Evolutionary conservation across 306 rosid species (phyloP).

Genomic region (Lathyrus oleraceus): DNA sequence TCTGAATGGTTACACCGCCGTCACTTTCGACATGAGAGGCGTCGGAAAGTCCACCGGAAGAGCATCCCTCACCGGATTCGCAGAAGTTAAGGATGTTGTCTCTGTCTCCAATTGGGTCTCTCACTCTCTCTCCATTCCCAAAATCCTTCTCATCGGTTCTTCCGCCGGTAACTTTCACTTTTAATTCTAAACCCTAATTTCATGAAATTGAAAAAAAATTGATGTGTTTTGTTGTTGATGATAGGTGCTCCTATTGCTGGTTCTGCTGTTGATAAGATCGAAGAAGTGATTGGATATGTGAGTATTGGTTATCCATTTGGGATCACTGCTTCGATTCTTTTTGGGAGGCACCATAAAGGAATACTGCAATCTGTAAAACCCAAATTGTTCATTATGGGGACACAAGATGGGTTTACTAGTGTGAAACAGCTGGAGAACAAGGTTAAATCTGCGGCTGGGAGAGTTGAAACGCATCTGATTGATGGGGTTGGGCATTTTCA

Average conservation of each 20-base stretch:
- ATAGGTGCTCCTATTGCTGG: constrained; percentile 96
- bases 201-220: no score
- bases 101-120: constrained; percentile 69
- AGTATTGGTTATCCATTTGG: constrained; percentile 98
- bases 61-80: constrained; percentile 76
- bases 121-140: constrained; percentile 38
- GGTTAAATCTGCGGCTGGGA: constrained; percentile 71
- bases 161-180: constrained; percentile 68
- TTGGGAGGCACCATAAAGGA: constrained; percentile 85
- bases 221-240: neutral
- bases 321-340: constrained; percentile 75
- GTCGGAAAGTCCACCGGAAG: constrained; percentile 76
- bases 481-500: constrained; percentile 87
- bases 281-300: constrained; percentile 79
- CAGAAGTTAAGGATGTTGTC: constrained; percentile 77
- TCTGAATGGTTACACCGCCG: constrained; percentile 53
- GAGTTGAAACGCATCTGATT: constrained; percentile 61
- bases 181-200: neutral
- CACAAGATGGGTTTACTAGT: constrained; percentile 83
- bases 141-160: constrained; percentile 75
- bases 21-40: constrained; percentile 90
- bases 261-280: constrained; percentile 80
- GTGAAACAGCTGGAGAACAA: constrained; percentile 77
- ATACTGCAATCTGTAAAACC: constrained; percentile 71
- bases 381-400: constrained; percentile 87